Conservation (phyloP, 768 basidiomycete species). For the Calocybe indica region DNA sequence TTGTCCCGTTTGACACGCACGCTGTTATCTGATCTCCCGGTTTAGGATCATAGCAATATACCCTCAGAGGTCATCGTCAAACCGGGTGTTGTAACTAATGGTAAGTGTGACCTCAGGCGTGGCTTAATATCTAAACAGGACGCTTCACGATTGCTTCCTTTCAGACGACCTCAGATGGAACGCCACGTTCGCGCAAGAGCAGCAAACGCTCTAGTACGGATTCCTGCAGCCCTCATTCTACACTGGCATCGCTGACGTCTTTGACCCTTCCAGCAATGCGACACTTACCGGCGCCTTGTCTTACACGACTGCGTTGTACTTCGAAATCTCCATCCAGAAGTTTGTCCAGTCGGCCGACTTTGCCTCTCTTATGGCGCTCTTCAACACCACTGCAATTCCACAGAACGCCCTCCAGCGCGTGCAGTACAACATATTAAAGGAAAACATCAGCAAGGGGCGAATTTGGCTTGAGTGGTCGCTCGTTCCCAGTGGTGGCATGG, state of each 20-base stretch:
- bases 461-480: slow-evolving; percentile 4
- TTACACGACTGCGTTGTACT: too few species aligned
- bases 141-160: slow-evolving; percentile 5
- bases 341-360: slow-evolving; percentile 11
- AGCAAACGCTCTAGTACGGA: too few species aligned
- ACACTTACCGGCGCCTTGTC: too few species aligned
- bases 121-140: slow-evolving; percentile 8
- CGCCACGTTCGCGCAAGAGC: background rate
- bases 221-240: too few species aligned
- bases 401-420: slow-evolving; percentile 11
- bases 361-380: slow-evolving; percentile 5
- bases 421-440: slow-evolving; percentile 9
- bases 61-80: slow-evolving; percentile 9
- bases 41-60: background rate
- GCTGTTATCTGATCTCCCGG: background rate
- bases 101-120: slow-evolving; percentile 4
- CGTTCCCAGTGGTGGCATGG: slow-evolving; percentile 7
- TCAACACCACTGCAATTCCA: slow-evolving; percentile 8
- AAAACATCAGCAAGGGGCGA: slow-evolving; percentile 5
- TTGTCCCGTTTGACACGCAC: slow-evolving; percentile 8
- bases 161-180: slow-evolving; percentile 7
- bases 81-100: background rate
- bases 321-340: slow-evolving; percentile 7
- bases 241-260: too few species aligned
- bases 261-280: too few species aligned